Base-by-base conservation (phyloP, 2,329 filamentous ascomycete species). In the Sclerotinia borealis region DNA sequence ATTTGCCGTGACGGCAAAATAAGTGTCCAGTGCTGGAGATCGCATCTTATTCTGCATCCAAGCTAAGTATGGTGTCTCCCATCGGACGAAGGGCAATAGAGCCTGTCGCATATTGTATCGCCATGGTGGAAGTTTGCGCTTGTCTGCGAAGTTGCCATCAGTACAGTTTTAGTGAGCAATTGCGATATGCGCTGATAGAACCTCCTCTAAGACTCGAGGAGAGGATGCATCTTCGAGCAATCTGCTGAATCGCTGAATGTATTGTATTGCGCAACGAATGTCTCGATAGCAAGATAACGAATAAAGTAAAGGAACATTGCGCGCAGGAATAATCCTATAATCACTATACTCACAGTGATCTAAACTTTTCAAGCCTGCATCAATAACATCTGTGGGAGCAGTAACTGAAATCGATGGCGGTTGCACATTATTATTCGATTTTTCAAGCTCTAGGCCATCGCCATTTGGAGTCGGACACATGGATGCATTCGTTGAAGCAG, bases 1-100 rank as follows among this genome's bases (percentile, higher is more conserved):
- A 76, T 98, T 99, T 67, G 95, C 95, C 0, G 93, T 96, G 68
- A 96, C 91, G 58, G 95, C 93, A 77, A 99, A 99, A 80, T 97
- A 99, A 67, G 91, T 91, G 77, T 99, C 95, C 72, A 98, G 87
- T 10, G 90, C 84, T 0, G 92, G 91, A 25, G 91, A 89, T 72
- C 93, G 90, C 75, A 93, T 77, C 74, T 81, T 86, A 69, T 88
- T 83, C 81, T 99, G 95, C 73, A 96, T 79, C 79, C 85, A 88
- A 63, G 93, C 93, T 22, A 99, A 86, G 77, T 96, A 95, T 1
- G 93, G 93, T 36, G 95, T 99, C 79, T 99, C 95, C 88, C 89
- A 93, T 75, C 95, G 88, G 63, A 98, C 87, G 64, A 98, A 82
- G 66, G 93, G 93, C 64, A 99, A 87, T 64, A 93, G 81, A 70